Evolutionary conservation across 495 filamentous ascomycete genomes (phyloP).

Genomic region (Pyrenopolyporus hunteri): DNA sequence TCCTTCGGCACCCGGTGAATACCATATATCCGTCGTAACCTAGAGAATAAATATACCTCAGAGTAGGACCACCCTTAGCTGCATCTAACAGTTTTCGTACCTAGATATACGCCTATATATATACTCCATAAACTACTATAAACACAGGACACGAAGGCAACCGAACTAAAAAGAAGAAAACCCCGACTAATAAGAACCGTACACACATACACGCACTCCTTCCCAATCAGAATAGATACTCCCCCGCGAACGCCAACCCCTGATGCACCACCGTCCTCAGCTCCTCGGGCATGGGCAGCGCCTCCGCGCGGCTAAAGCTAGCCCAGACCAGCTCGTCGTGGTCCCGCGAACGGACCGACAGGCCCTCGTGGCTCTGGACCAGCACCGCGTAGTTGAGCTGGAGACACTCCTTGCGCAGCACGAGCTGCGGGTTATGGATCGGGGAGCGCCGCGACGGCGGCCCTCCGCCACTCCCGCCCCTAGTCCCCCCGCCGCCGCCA

Average conservation of each 20-base stretch:
- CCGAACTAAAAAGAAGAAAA: too few relatives aligned
- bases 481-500: not conserved
- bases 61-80: too few relatives aligned
- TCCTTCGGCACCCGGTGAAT: too few relatives aligned
- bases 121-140: not conserved
- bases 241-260: constrained; percentile 37
- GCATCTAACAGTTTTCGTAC: too few relatives aligned
- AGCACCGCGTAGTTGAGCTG: constrained; percentile 41
- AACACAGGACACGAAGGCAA: not conserved
- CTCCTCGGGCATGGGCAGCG: constrained; percentile 37
- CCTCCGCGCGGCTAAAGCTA: constrained; percentile 25
- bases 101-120: too few relatives aligned
- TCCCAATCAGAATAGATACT: constrained; percentile 21
- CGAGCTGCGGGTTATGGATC: constrained; percentile 18
- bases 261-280: constrained; percentile 35
- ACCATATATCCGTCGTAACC: too few relatives aligned
- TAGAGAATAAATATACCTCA: too few relatives aligned
- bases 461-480: not conserved
- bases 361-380: constrained; percentile 33
- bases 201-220: not conserved
- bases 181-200: too few relatives aligned
- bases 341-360: constrained; percentile 14
- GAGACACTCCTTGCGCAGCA: constrained; percentile 23
- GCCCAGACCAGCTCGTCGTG: constrained; percentile 42
- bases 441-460: constrained; percentile 12